A percentile compares a stretch with the other conserved stretches of the same genome.
Conservation (phyloP, 495 filamentous ascomycete genomes). For the Xeromyces bisporus region DNA sequence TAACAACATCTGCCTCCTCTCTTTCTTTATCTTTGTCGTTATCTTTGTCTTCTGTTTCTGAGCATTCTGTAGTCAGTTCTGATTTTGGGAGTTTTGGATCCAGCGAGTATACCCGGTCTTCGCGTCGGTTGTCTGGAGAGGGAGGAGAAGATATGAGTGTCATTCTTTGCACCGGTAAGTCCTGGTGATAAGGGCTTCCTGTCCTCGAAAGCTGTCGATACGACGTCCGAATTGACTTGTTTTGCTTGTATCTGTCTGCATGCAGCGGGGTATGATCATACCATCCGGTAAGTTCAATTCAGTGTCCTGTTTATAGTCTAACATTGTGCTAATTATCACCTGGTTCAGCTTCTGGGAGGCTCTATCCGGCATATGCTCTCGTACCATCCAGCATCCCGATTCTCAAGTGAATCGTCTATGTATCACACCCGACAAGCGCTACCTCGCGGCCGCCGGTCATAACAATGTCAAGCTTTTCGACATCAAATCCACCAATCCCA, state of each 20-base stretch:
- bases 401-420: constrained; percentile 97
- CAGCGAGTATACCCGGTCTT: too few species aligned
- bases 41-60: too few species aligned
- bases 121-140: too few species aligned
- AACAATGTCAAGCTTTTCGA: constrained; percentile 94
- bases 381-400: constrained; percentile 92
- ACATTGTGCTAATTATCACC: neutral
- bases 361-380: constrained; percentile 89
- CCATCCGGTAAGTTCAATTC: constrained; percentile 57
- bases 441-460: constrained; percentile 85
- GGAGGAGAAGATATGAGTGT: constrained; percentile 49
- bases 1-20: too few species aligned
- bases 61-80: too few species aligned
- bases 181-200: too few species aligned
- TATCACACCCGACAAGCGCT: constrained; percentile 95
- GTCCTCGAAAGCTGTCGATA: too few species aligned
- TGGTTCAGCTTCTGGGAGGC: constrained; percentile 84
- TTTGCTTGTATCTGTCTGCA: too few species aligned
- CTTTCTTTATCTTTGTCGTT: too few species aligned
- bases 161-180: constrained; percentile 70
- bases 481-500: constrained; percentile 89
- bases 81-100: too few species aligned
- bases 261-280: constrained; percentile 96
- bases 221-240: too few species aligned
- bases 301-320: too few species aligned